Conservation (phyloP, 2,329 filamentous ascomycete genomes). For the Zopfia rhizophila region DNA sequence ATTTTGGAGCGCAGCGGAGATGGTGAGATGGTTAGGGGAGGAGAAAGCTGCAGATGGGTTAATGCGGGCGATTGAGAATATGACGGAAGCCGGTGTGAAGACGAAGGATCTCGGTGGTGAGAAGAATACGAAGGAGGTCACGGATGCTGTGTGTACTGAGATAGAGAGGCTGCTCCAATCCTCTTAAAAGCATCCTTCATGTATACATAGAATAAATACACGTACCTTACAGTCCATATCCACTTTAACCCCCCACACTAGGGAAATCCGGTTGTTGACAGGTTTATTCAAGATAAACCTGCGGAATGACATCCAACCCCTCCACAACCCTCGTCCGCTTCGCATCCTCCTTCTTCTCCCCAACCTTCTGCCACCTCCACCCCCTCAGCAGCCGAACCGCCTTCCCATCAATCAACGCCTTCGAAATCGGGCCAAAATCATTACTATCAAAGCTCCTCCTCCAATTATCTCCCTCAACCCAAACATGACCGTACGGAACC, state of each 20-base stretch:
- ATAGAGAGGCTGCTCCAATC: slow-evolving; percentile 59
- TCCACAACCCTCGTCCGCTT: slow-evolving; percentile 56
- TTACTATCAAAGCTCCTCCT: slow-evolving; percentile 84
- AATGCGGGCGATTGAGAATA: slow-evolving; percentile 70
- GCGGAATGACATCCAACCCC: slow-evolving; percentile 37
- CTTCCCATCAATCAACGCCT: slow-evolving; percentile 77
- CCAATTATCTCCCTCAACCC: slow-evolving; percentile 92
- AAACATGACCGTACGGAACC: slow-evolving; percentile 86
- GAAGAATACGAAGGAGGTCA: slow-evolving; percentile 67
- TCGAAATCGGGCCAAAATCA: slow-evolving; percentile 85
- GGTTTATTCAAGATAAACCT: slow-evolving; percentile 32
- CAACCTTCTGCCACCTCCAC: slow-evolving; percentile 61
- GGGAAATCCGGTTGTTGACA: too few relatives aligned
- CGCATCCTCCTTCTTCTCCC: slow-evolving; percentile 58
- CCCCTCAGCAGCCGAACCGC: slow-evolving; percentile 75
- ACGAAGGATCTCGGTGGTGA: slow-evolving; percentile 70
- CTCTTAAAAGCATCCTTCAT: neutral
- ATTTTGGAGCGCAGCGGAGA: slow-evolving; percentile 76
- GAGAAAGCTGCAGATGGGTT: slow-evolving; percentile 66
- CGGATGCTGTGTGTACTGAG: slow-evolving; percentile 65
- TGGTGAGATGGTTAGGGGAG: slow-evolving; percentile 72
- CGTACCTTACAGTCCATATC: too few relatives aligned
- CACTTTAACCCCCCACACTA: too few relatives aligned
- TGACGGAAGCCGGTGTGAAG: slow-evolving; percentile 64
- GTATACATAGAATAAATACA: neutral